A percentile compares a stretch with the other conserved stretches of the same genome.
These are phyloP conservation scores for Backusella sp. DNA, from an alignment of 192 early-diverging fungal species.

Conservation along the genomic window DNA sequence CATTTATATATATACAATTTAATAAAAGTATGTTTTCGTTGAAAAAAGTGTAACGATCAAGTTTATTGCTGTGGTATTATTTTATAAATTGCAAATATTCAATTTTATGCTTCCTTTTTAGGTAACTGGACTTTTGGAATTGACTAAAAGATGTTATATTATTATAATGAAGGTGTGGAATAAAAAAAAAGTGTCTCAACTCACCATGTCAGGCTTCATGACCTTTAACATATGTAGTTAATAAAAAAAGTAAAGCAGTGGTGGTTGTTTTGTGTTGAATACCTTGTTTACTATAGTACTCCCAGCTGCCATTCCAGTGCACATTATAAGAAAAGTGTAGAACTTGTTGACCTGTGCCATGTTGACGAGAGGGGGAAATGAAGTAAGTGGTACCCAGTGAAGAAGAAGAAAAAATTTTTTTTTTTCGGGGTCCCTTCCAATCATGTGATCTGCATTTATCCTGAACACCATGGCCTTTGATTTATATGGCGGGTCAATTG, in stretches of 20 bases:
- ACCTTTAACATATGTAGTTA: not conserved
- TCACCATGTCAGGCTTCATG: constrained; percentile 18
- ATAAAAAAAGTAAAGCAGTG: not conserved
- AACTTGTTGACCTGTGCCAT: constrained; percentile 18
- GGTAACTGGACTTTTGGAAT: not conserved
- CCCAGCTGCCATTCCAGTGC: constrained; percentile 25
- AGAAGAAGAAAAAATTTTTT: no score
- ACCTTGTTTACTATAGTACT: constrained; percentile 25
- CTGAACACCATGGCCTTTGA: no score
- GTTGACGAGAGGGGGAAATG: not conserved
- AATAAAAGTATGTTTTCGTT: no score
- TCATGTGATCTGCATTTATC: no score
- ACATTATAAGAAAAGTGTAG: constrained; percentile 17
- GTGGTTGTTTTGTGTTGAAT: not conserved
- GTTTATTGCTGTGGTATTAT: not conserved
- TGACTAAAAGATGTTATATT: not conserved
- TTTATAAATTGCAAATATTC: not conserved
- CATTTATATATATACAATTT: no score
- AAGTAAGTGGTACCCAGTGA: not conserved
- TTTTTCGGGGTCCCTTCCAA: no score
- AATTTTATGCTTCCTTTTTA: not conserved
- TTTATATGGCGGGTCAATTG: no score
- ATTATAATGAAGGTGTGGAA: not conserved
- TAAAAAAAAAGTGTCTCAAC: no score
- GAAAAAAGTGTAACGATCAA: no score